Base-by-base conservation (phyloP, 1,284 basidiomycete species). In the Moesziomyces antarcticus region DNA sequence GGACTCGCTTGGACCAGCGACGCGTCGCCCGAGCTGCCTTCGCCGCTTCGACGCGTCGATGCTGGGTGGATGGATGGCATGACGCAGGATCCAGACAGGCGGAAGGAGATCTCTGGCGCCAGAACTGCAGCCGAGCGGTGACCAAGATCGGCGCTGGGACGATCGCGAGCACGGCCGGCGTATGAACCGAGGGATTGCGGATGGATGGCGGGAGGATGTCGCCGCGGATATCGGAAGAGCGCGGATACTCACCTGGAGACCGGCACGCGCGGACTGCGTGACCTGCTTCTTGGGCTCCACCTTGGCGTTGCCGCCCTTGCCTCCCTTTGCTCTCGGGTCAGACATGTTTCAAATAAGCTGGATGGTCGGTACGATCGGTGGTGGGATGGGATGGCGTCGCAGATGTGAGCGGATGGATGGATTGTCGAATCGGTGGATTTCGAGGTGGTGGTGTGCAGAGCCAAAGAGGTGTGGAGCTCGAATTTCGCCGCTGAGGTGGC, bases 211-310 rank as follows among this genome's bases (percentile, higher is more conserved):
- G 16, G 21, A 48, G 24, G 48, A 46, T 45, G 41, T 14, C 33
- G 30, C 10, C 14, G n/a, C 4, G 6, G 21, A 21, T 13, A 33
- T 33, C 30, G 11, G 30, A 20, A 20, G n/a, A 22, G 16, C 33
- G 24, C 45, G 1, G 55, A 49, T 60, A 77, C 78, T 79, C 70
- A 80, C 78, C 73, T 80, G 78, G 56, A 80, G 72, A 67, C 78
- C 78, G 21, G 78, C 78, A 55, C 77, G 65, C n/a, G 68, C 51
- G 50, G 72, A 75, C 63, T 80, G 78, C 27, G 77, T 77, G 56
- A 66, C 56, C 67, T 62, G 55, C 69, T 75, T 79, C 56, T 69
- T 73, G 33, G 65, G 66, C 49, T 69, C 75, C 43, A 51, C 64
- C 42, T 75, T 76, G 54, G 71, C 63, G 56, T 68, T 71, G 54